Evolutionary conservation across 306 rosid species (phyloP).

Genomic region (Prunus kanzakura): DNA sequence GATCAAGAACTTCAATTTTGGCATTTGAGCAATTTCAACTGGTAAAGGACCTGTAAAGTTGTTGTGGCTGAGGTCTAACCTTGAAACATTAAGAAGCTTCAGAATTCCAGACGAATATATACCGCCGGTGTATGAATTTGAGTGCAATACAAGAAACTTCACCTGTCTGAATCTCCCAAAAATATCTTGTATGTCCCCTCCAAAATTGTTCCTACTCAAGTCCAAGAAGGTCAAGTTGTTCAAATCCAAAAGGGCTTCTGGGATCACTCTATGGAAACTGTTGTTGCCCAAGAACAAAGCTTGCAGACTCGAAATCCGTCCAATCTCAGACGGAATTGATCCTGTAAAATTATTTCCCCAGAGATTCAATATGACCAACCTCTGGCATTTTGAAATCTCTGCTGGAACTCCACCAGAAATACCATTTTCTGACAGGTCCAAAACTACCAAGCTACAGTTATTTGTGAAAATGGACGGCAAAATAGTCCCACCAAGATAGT

Average conservation of each 20-base stretch:
- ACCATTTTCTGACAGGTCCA: slow-evolving; percentile 69
- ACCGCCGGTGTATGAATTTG: slow-evolving; percentile 68
- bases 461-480: slow-evolving; percentile 38
- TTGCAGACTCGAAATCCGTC: slow-evolving; percentile 48
- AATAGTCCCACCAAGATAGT: slow-evolving; percentile 47
- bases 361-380: slow-evolving; percentile 48
- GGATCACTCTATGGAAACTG: slow-evolving; percentile 63
- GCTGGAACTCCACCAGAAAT: slow-evolving; percentile 54
- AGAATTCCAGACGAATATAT: slow-evolving; percentile 67
- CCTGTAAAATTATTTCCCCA: slow-evolving; percentile 61
- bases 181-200: slow-evolving; percentile 62
- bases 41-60: slow-evolving; percentile 78
- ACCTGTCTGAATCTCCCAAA: slow-evolving; percentile 69
- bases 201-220: slow-evolving; percentile 67
- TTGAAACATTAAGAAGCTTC: slow-evolving; percentile 43
- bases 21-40: slow-evolving; percentile 54
- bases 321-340: slow-evolving; percentile 59
- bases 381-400: slow-evolving; percentile 59
- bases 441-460: slow-evolving; percentile 46
- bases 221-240: slow-evolving; percentile 69
- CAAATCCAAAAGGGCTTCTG: slow-evolving; percentile 56
- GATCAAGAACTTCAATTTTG: slow-evolving; percentile 57
- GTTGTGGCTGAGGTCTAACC: slow-evolving; percentile 73
- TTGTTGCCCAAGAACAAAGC: slow-evolving; percentile 68
- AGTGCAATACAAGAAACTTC: slow-evolving; percentile 63